Conservation (phyloP, 495 filamentous ascomycete genomes). For the Chaetomidium leptoderma region DNA sequence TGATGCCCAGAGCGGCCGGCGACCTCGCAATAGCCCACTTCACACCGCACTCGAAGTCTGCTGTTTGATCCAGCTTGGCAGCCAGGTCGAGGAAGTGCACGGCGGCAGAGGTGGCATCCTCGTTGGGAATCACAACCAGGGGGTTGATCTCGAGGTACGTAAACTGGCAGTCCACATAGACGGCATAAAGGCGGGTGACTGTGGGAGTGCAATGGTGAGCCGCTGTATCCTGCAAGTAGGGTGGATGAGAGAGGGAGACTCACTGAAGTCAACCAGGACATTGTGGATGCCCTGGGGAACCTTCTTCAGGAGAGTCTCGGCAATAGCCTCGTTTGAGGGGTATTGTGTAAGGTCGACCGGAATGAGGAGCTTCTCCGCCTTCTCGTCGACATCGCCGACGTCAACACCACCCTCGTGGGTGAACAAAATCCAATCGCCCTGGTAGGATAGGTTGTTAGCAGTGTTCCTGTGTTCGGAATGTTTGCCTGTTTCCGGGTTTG, state of each 20-base stretch:
- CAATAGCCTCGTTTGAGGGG: slow-evolving; percentile 94
- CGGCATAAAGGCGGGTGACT: slow-evolving; percentile 69
- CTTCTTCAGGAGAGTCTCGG: slow-evolving; percentile 76
- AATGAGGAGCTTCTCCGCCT: slow-evolving; percentile 96
- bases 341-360: slow-evolving; percentile 93
- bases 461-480: slow-evolving; percentile 28
- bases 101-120: slow-evolving; percentile 80
- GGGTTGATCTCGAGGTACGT: slow-evolving; percentile 99
- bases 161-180: slow-evolving; percentile 99
- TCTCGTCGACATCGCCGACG: slow-evolving; percentile 97
- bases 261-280: slow-evolving; percentile 93
- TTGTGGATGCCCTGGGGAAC: slow-evolving; percentile 95
- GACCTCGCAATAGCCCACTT: slow-evolving; percentile 97
- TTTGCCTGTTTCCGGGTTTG: slow-evolving; percentile 6
- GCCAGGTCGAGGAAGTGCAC: slow-evolving; percentile 98
- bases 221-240: slow-evolving; percentile 21
- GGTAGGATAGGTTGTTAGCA: slow-evolving; percentile 16
- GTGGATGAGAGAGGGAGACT: slow-evolving; percentile 24
- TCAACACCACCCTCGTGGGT: slow-evolving; percentile 99
- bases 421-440: slow-evolving; percentile 99
- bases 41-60: slow-evolving; percentile 97
- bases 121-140: slow-evolving; percentile 94
- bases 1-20: slow-evolving; percentile 78
- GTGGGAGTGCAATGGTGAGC: not conserved
- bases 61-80: slow-evolving; percentile 98